Evolutionary conservation across 352 stramenopile genomes (phyloP), one percentile per base, ranked within the genome.

Genomic region (Globisporangium mamillatum): DNA sequence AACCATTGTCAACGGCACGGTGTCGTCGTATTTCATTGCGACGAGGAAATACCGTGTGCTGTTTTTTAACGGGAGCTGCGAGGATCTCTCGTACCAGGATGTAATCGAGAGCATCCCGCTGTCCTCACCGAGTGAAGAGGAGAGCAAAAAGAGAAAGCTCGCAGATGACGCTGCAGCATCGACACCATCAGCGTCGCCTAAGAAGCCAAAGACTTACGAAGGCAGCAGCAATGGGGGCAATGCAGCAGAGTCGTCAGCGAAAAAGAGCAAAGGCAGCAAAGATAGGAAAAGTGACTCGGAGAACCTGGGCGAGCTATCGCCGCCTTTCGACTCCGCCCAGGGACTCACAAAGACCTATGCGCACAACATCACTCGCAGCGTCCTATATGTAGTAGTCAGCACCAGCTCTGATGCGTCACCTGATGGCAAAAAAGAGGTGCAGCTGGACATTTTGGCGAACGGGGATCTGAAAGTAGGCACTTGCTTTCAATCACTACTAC

Each of bases 31-130:
- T 64, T 93, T 93, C 55, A 80, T 81, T n/a, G 85, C 85, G 3
- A 93, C 81, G 20, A 83, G 84, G 34, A 93, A 82, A 77, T 93
- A 88, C 60, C 81, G 85, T 9, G 77, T 93, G 10, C 75, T 93
- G 50, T 90, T 86, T 48, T 72, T 69, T 20, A 79, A 90, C 55
- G 79, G 85, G 1, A 74, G 71, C 22, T 87, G 75, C 22, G 76
- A 73, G 25, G 85, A 93, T 66, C 74, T 92, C 57, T 75, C 79
- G 53, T 89, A 89, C 50, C 60, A 83, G 20, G 65, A 93, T 65
- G 80, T 91, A 34, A 70, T 86, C 4, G 75, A 86, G n/a, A 90
- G 75, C 64, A 81, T 89, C 46, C 79, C 81, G 14, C 67, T 79
- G 55, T 72, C 69, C 16, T 75, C 76, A 8, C 69, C 67, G 4